Base-by-base conservation (phyloP, 2,329 filamentous ascomycete species). In the Colletotrichum sp. region DNA sequence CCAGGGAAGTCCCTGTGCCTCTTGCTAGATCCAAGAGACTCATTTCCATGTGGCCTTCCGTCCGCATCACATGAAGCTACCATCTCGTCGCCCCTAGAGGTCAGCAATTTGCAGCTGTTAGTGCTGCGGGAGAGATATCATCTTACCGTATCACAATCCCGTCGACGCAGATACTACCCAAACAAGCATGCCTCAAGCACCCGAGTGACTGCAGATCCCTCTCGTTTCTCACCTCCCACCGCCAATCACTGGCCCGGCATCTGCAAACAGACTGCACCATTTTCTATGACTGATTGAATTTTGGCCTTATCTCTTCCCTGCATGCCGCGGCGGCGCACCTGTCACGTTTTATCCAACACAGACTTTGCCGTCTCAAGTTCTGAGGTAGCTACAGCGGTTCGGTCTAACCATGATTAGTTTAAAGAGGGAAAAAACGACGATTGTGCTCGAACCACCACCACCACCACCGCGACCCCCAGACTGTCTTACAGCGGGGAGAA, bases 231-330 rank as follows among this genome's bases (percentile, higher is more conserved):
- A 57, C 16, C n/a, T 27, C 12, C n/a, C 18, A 9, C n/a, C n/a
- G 31, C n/a, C n/a, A 36, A 24, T 31, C 38, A 69, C 58, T 62
- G 66, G 66, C 27, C 15, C 66, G 27, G 27, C 43, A 58, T 11
- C 15, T 47, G 47, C 62, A 34, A n/a, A 63, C 43, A 38, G n/a
- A 62, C 66, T 33, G 43, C 70, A 54, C 38, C 59, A 65, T 68
- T 75, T 47, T 75, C 67, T 74, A 75, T 75, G 74, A 75, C 67
- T 71, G 71, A 72, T 75, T 64, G 58, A 75, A 72, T 70, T 61
- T 74, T 43, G 58, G 71, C 66, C 74, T 75, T 75, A 75, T 75
- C 72, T 75, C 38, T 68, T 18, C 18, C 27, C 38, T 55, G 43
- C 68, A 67, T 58, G 16, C 62, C 21, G 33, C 33, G 47, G 55